Evolutionary conservation across 306 rosid species (phyloP).

Genomic region (Biancaea sappan): DNA sequence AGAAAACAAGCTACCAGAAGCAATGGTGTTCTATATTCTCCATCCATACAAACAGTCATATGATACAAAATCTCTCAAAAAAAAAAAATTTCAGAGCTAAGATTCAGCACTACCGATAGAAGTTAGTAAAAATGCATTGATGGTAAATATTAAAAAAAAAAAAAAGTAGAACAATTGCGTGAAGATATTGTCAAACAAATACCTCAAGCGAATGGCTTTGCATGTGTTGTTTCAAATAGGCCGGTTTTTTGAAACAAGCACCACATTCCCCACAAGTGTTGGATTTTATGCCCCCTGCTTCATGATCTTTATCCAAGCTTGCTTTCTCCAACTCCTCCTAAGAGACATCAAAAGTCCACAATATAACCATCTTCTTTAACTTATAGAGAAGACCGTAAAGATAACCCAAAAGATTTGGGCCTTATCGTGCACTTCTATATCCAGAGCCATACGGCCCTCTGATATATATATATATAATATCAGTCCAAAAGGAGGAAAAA

Average conservation of each 20-base stretch:
- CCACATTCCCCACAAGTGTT: constrained; percentile 74
- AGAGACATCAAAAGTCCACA: constrained; percentile 6
- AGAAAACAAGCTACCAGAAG: not conserved
- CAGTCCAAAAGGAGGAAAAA: not conserved
- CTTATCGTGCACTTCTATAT: not conserved
- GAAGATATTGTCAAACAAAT: constrained; percentile 10
- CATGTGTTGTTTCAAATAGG: constrained; percentile 80
- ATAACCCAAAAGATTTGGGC: not conserved
- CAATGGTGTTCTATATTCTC: not conserved
- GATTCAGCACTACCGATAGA: not conserved
- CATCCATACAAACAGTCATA: not conserved
- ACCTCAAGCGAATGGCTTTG: constrained; percentile 86
- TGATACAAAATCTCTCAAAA: not conserved
- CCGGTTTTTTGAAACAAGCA: constrained; percentile 69
- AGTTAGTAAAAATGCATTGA: not conserved
- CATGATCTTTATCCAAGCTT: constrained; percentile 30
- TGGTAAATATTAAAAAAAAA: too few species aligned
- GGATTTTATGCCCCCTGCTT: constrained; percentile 28
- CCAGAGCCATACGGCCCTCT: not conserved
- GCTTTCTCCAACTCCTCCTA: constrained; percentile 60
- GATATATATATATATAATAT: not conserved
- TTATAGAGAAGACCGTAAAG: not conserved
- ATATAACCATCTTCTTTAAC: not conserved
- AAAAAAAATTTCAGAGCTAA: not conserved
- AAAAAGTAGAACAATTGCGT: not conserved